These are phyloP conservation scores for Cordia subcordata DNA, from an alignment of 257 asterid species.

Conservation along the genomic window DNA sequence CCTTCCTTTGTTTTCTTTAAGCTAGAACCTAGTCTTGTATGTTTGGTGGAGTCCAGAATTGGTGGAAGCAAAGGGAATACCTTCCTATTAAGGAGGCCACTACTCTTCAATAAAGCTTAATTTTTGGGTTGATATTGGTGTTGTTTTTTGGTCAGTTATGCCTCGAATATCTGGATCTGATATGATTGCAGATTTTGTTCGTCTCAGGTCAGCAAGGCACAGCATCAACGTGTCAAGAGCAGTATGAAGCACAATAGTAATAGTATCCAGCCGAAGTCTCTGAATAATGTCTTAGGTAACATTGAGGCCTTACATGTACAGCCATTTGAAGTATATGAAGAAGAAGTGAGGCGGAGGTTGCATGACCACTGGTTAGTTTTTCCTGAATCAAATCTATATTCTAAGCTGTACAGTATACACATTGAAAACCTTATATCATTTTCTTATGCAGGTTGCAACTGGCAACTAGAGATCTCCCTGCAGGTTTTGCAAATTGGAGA, in stretches of 20 bases:
- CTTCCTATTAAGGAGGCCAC: too few species aligned
- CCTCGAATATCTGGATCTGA: too few species aligned
- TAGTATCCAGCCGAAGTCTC: constrained; percentile 66
- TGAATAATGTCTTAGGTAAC: constrained; percentile 75
- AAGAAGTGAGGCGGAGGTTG: constrained; percentile 86
- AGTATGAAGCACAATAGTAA: constrained; percentile 65
- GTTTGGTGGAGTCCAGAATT: background rate
- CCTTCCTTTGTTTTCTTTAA: background rate
- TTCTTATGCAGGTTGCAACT: constrained; percentile 58
- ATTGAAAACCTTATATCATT: constrained; percentile 2
- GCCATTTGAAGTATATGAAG: constrained; percentile 88
- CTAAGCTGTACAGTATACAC: constrained; percentile 12
- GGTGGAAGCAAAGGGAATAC: background rate
- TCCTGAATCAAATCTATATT: constrained; percentile 17
- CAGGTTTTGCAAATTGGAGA: constrained; percentile 52
- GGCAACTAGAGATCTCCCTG: constrained; percentile 60
- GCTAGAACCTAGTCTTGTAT: background rate
- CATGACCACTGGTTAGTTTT: constrained; percentile 68
- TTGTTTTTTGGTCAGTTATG: too few species aligned
- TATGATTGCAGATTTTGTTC: background rate
- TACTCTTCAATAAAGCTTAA: too few species aligned
- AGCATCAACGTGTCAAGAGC: constrained; percentile 75
- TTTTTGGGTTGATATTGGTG: too few species aligned
- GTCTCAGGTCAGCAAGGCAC: constrained; percentile 87
- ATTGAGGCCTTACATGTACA: constrained; percentile 62